phyloP scores from a whole-genome alignment of 164 flowering plant species.

The Pachysandra terminalis region DNA sequence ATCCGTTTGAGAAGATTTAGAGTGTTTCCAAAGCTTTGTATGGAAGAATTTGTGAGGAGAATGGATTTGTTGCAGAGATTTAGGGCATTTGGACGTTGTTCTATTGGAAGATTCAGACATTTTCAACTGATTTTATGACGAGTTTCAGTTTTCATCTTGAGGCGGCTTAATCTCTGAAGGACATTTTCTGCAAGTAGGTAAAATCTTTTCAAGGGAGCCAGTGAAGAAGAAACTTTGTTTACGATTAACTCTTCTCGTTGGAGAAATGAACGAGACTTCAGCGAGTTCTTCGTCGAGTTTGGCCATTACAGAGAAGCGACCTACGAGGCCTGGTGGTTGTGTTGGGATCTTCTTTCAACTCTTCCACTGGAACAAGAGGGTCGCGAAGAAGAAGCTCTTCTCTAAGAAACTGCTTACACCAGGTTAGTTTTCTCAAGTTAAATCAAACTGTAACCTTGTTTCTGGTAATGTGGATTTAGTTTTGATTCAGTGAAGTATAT shows the following conservation, averaged over 20 bases:
- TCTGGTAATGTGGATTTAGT: background rate
- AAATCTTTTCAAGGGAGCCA: background rate
- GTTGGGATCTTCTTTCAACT: constrained; percentile 89
- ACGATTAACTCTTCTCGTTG: background rate
- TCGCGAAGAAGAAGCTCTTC: constrained; percentile 84
- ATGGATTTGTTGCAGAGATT: background rate
- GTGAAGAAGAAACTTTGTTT: background rate
- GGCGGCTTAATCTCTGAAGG: background rate
- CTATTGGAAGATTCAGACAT: background rate
- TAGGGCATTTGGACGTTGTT: background rate
- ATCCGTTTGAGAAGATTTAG: background rate
- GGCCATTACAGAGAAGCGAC: constrained; percentile 63
- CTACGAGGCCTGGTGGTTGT: constrained; percentile 75
- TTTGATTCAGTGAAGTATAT: too few species aligned
- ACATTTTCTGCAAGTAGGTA: background rate
- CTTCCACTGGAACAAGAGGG: constrained; percentile 82
- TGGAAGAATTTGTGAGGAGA: background rate
- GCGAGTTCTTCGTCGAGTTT: constrained; percentile 40
- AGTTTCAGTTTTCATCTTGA: background rate
- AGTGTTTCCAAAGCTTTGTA: background rate
- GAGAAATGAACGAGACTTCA: constrained; percentile 33
- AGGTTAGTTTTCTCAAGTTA: constrained; percentile 29
- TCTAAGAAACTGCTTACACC: constrained; percentile 73
- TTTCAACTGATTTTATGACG: background rate
- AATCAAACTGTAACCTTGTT: background rate